These are phyloP conservation scores for Sclerotinia nivalis DNA, from an alignment of 2,329 filamentous ascomycete species.

Conservation along the genomic window DNA sequence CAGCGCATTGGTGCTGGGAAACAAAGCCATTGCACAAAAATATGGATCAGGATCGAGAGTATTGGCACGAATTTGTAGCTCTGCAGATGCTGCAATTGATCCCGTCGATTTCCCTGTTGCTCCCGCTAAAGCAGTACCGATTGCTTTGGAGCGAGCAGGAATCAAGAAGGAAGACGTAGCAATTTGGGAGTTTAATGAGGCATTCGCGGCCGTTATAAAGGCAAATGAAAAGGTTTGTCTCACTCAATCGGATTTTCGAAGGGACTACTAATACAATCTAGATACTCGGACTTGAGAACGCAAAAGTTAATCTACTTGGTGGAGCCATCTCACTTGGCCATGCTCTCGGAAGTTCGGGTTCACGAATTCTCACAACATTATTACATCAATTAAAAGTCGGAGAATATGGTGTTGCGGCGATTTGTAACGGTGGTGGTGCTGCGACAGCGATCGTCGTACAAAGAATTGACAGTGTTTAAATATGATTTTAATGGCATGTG, in stretches of 20 bases:
- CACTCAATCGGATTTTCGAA: not conserved
- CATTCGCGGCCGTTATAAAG: constrained; percentile 92
- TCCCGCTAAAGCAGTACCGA: constrained; percentile 86
- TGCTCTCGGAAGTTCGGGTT: constrained; percentile 89
- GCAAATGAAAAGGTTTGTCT: constrained; percentile 77
- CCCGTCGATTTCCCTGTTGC: constrained; percentile 93
- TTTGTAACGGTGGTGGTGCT: constrained; percentile 95
- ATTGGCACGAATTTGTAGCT: constrained; percentile 81
- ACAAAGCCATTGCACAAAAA: constrained; percentile 74
- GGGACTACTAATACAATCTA: constrained; percentile 27
- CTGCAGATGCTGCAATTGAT: constrained; percentile 87
- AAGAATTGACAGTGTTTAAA: constrained; percentile 57
- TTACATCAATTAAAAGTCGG: constrained; percentile 87
- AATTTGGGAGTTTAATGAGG: constrained; percentile 98
- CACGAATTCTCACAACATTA: constrained; percentile 84
- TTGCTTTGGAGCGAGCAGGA: constrained; percentile 84
- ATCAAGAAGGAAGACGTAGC: constrained; percentile 90
- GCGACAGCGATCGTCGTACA: constrained; percentile 92
- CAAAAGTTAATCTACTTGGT: constrained; percentile 82
- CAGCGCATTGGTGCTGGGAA: constrained; percentile 83
- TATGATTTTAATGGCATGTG: not conserved
- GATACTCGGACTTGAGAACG: constrained; percentile 68
- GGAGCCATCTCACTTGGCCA: constrained; percentile 92
- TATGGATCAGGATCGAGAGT: constrained; percentile 78
- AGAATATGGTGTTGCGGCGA: constrained; percentile 92